Base-by-base conservation (phyloP, 176 grass and related monocot genomes). In the Microstegium vimineum region DNA sequence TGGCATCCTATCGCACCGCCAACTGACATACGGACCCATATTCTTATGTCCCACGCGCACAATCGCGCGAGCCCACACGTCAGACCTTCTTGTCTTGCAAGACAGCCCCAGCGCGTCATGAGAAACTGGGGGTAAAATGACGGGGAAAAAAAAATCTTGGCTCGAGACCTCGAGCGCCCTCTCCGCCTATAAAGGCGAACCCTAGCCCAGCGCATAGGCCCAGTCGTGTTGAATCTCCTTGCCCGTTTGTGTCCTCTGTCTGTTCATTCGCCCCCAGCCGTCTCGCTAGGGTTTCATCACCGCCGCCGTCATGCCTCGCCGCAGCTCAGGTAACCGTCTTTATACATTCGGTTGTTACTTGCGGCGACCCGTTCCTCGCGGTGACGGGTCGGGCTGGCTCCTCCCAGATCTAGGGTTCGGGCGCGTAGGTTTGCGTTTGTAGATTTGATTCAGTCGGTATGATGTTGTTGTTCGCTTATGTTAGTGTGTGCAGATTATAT, bases 301-400 rank as follows among this genome's bases (percentile, higher is more conserved):
- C 57, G 45, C 82, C 62, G 92, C 67, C 71, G 49, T 74, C 89
- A 91, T 94, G 92, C 1, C 92, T 91, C 92, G 92, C 73, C 89
- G 89, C 66, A 91, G 92, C 86, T 87, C 84, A 89, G 92, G 89
- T 90, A 73, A 5, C 15, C 33, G 1, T 34, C 43, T 56, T 61
- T 67, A 18, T 10, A n/a, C 3, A 5, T 4, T n/a, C 8, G n/a
- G 10, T 47, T 38, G 16, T 6, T 72, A 0, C 6, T 67, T 18
- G 57, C 32, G 18, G 20, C n/a, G 42, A 40, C 23, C n/a, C n/a
- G n/a, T 6, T 72, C 0, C 6, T 67, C 14, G 57, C 32, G 18
- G 20, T 28, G 42, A 40, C 23, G 5, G 73, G 14, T 13, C 18
- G 10, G 9, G 70, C 9, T 63, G 64, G 30, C 22, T 71, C 47